Conservation (phyloP, 441 rosid genomes). For the Theobroma grandiflorum region DNA sequence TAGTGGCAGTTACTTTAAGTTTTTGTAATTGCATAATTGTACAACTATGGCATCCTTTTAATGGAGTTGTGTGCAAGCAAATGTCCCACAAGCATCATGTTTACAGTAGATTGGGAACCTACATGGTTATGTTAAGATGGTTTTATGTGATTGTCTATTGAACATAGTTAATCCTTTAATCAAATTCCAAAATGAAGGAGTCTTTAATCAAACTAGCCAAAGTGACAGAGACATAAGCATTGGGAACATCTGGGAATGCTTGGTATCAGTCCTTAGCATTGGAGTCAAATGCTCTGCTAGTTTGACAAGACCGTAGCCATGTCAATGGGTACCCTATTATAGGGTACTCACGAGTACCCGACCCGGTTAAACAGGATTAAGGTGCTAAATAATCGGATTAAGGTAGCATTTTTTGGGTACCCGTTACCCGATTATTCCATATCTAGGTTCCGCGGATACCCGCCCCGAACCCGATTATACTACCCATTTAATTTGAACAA, state of each 20-base stretch:
- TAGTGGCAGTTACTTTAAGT: not conserved
- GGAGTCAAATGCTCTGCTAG: slow-evolving; percentile 4
- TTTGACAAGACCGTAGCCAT: not conserved
- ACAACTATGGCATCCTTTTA: slow-evolving; percentile 17
- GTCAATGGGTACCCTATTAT: too few relatives aligned
- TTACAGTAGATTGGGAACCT: slow-evolving; percentile 7
- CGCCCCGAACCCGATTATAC: too few relatives aligned
- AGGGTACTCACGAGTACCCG: too few relatives aligned
- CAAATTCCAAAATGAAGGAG: not conserved
- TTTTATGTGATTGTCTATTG: not conserved
- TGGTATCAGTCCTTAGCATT: not conserved
- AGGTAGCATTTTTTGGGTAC: too few relatives aligned
- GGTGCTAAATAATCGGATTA: too few relatives aligned
- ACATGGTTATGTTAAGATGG: slow-evolving; percentile 11
- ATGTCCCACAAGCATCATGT: not conserved
- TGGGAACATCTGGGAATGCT: not conserved
- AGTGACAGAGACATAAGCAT: not conserved
- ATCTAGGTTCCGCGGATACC: too few relatives aligned
- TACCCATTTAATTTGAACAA: too few relatives aligned
- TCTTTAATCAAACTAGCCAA: not conserved
- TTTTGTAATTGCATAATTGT: slow-evolving; percentile 17
- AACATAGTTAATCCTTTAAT: slow-evolving; percentile 9
- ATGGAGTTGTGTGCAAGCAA: slow-evolving; percentile 19
- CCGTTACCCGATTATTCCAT: too few relatives aligned
- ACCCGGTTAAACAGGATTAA: too few relatives aligned